A percentile compares a stretch with the other conserved stretches of the same genome.
Conservation (phyloP, 2,329 filamentous ascomycete genomes). For the Dactylellina sp. region DNA sequence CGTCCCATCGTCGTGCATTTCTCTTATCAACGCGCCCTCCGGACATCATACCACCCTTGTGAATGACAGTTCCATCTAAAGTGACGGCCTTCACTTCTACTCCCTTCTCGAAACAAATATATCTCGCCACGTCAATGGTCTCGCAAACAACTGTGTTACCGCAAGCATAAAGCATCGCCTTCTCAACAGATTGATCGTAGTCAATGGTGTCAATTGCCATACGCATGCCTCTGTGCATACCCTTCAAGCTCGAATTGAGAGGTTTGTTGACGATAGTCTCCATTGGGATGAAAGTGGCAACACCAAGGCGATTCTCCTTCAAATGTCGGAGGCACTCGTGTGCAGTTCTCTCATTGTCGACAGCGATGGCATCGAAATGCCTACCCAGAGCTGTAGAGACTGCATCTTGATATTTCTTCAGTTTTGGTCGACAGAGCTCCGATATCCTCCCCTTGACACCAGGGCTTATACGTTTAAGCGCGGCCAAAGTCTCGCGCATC, state of each 20-base stretch:
- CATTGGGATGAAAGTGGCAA: constrained; percentile 93
- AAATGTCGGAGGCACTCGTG: constrained; percentile 94
- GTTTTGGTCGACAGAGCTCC: constrained; percentile 93
- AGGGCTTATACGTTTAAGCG: constrained; percentile 88
- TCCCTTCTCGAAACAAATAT: constrained; percentile 84
- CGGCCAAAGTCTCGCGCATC: constrained; percentile 83
- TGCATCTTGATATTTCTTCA: constrained; percentile 95
- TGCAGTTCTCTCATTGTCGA: constrained; percentile 93
- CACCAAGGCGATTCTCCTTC: constrained; percentile 85
- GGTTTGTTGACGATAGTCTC: constrained; percentile 97
- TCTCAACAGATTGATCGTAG: constrained; percentile 86
- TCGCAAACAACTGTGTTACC: constrained; percentile 96
- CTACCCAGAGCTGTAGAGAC: constrained; percentile 91
- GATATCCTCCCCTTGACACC: constrained; percentile 91
- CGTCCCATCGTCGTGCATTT: constrained; percentile 85
- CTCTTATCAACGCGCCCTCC: constrained; percentile 86
- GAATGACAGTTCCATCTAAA: constrained; percentile 93
- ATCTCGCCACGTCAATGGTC: constrained; percentile 83
- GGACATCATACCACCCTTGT: constrained; percentile 96
- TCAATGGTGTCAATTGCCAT: constrained; percentile 96
- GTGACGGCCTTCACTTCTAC: constrained; percentile 95
- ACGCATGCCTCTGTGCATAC: constrained; percentile 82
- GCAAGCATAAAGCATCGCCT: constrained; percentile 94
- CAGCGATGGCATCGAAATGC: constrained; percentile 93
- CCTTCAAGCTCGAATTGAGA: constrained; percentile 89